Conservation (phyloP, 345 rosid genomes). For the Sonneratia alba region DNA sequence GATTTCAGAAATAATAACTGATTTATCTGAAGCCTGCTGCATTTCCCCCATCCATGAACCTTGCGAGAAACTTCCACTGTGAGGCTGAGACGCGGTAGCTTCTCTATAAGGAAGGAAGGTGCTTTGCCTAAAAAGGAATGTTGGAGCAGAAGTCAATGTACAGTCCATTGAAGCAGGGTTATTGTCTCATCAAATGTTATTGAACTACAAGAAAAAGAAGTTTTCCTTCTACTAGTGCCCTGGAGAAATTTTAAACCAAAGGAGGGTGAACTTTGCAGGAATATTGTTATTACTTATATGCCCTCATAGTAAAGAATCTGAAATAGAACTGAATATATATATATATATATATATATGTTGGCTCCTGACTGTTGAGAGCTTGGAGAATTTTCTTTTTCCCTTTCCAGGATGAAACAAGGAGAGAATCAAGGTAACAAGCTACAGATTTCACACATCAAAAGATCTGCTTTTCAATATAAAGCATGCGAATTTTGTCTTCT, state of each 20-base stretch:
- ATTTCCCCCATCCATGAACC: conserved; percentile 72
- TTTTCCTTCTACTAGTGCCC: background rate
- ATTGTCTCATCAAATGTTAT: background rate
- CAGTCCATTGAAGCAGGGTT: background rate
- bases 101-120: conserved; percentile 59
- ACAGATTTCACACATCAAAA: no score
- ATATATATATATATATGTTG: no score
- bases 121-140: conserved; percentile 42
- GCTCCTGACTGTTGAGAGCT: no score
- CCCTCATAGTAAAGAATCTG: background rate
- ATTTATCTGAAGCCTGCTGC: conserved; percentile 70
- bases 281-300: no score
- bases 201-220: background rate
- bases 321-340: no score
- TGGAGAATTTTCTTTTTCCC: no score
- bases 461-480: no score
- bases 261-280: no score
- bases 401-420: no score
- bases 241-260: background rate
- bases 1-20: conserved; percentile 66
- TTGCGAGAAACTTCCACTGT: conserved; percentile 43
- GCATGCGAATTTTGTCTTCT: no score
- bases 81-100: conserved; percentile 24
- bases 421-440: no score
- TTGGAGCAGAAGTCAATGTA: conserved; percentile 2